phyloP scores from a whole-genome alignment of 345 rosid species.

The Sapria himalayana region DNA sequence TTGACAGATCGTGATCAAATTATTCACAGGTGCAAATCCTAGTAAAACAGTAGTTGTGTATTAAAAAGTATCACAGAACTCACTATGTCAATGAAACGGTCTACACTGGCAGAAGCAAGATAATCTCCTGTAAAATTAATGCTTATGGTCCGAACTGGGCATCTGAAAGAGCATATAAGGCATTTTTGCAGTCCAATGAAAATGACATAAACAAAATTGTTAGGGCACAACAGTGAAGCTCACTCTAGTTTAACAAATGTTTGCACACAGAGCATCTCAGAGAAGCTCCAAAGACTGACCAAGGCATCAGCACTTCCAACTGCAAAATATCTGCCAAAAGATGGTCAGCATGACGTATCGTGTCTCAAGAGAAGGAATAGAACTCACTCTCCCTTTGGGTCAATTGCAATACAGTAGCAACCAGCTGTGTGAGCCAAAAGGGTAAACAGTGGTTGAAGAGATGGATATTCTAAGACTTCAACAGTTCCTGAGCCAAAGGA shows the following conservation, averaged over 20 bases:
- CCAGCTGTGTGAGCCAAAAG: conserved; percentile 95
- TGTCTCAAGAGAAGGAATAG: background rate
- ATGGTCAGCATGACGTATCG: background rate
- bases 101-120: conserved; percentile 94
- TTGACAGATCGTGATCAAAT: too few species aligned
- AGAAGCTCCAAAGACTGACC: conserved; percentile 95
- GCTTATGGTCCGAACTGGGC: conserved; percentile 92
- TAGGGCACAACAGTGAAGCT: conserved; percentile 11
- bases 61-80: conserved; percentile 9
- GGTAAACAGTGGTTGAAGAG: conserved; percentile 58
- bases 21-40: too few species aligned
- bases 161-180: conserved; percentile 22
- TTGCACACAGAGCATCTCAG: conserved; percentile 79
- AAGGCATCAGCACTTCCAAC: conserved; percentile 98
- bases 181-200: background rate
- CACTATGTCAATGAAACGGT: conserved; percentile 78
- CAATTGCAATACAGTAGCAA: conserved; percentile 92
- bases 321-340: conserved; percentile 57
- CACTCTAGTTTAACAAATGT: conserved; percentile 84
- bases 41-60: too few species aligned
- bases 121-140: conserved; percentile 64
- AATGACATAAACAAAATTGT: background rate
- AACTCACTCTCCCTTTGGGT: conserved; percentile 72
- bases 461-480: conserved; percentile 72
- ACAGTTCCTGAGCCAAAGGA: conserved; percentile 46